Evolutionary conservation across 257 asterid species (phyloP), one percentile per base, ranked within the genome.

Genomic region (Plectranthus barbatus): DNA sequence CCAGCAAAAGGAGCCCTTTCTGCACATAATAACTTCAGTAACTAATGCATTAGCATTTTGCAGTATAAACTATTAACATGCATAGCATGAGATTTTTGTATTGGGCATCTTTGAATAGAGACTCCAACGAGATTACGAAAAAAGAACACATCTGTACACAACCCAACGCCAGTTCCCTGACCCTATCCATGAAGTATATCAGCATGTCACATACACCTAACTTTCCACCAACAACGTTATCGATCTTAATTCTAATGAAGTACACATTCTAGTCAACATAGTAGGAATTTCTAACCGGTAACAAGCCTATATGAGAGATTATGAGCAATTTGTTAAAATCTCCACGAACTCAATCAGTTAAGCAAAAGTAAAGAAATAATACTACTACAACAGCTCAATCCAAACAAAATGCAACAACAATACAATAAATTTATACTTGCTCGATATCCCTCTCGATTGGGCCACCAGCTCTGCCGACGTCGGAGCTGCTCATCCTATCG

Each of bases 401-500:
- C 56, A 70, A 59, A 0, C 20, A 6, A 47, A 40, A 26, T 15
- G 13, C 15, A 41, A 44, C 0, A 59, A 62, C n/a, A 62, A 23
- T 36, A 39, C 56, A 57, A 42, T 18, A 36, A 60, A 37, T 17
- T 13, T 47, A 21, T 68, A 73, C 96, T 90, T 85, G 96, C 56
- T 88, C 96, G 26, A 83, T 81, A 75, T 88, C 96, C 74, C 96
- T 88, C 79, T 85, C 96, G 59, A 78, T 87, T 24, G 83, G 64
- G 47, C 89, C 94, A 69, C 83, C 91, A 77, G 78, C 71, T 68
- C 91, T 73, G 61, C 70, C 67, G 41, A 60, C 86, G 71, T 87
- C 96, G 51, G 91, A 71, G 76, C 71, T 72, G 45, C 77, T 82
- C 96, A 85, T 85, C 83, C 87, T 85, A 79, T 78, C 72, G 70